A percentile compares a stretch with the other conserved stretches of the same genome.
Conservation (phyloP, 2,329 filamentous ascomycete species). For the Alternaria atra region DNA sequence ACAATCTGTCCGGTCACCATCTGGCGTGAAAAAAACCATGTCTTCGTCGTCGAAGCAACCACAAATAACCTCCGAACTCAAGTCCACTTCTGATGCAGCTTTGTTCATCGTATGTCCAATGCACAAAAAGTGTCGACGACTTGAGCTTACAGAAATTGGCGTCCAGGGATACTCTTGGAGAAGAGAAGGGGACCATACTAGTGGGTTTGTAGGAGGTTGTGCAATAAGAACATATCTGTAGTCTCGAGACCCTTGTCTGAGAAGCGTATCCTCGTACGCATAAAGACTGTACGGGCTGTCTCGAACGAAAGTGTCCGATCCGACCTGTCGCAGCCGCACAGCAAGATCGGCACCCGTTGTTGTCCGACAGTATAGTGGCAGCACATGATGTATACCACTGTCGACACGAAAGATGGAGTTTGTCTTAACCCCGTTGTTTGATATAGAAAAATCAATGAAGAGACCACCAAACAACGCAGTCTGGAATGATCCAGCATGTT, state of each 20-base stretch:
- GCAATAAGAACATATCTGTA: neutral
- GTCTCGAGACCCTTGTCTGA: neutral
- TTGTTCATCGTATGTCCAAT: neutral
- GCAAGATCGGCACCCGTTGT: neutral
- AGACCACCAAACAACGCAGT: neutral
- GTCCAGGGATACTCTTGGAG: neutral
- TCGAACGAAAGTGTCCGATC: neutral
- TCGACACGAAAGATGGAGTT: neutral
- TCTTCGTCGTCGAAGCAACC: neutral
- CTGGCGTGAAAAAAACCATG: neutral
- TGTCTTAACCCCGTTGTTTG: neutral
- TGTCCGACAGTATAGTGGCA: constrained; percentile 1
- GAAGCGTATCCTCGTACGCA: neutral
- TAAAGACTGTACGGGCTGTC: neutral
- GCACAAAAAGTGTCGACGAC: neutral
- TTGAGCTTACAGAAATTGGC: neutral
- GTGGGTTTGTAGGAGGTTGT: neutral
- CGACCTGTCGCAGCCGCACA: neutral
- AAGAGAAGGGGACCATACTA: neutral
- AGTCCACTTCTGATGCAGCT: too few relatives aligned
- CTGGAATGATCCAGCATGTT: neutral
- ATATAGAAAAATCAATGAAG: neutral
- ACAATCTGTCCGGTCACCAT: neutral
- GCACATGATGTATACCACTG: neutral
- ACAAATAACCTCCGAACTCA: too few relatives aligned